Conservation (phyloP, 352 stramenopile species). For the Globisporangium yorkense region DNA sequence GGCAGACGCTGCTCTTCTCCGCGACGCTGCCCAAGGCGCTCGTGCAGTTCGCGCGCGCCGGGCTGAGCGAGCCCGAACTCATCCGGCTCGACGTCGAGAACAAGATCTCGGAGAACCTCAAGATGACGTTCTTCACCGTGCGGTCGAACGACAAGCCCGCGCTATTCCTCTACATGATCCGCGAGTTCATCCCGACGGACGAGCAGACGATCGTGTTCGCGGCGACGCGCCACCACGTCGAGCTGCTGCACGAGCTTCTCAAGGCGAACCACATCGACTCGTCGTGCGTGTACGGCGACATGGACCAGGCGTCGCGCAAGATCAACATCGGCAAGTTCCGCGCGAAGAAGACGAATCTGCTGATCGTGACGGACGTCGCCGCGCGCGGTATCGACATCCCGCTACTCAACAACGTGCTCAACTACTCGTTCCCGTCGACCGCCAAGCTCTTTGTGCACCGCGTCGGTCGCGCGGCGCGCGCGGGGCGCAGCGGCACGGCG, state of each 20-base stretch:
- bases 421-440: conserved; percentile 93
- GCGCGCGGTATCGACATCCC: conserved; percentile 95
- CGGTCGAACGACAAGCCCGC: conserved; percentile 93
- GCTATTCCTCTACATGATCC: conserved; percentile 95
- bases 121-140: conserved; percentile 97
- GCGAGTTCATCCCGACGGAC: conserved; percentile 89
- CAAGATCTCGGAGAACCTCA: conserved; percentile 97
- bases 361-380: conserved; percentile 94
- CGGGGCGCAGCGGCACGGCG: conserved; percentile 92
- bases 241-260: conserved; percentile 96
- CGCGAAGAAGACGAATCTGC: conserved; percentile 84
- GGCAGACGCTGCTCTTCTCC: conserved; percentile 92
- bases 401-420: conserved; percentile 95
- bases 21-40: conserved; percentile 97
- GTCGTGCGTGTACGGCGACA: conserved; percentile 91
- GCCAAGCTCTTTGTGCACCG: conserved; percentile 96
- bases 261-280: conserved; percentile 77
- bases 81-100: conserved; percentile 98
- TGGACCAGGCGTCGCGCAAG: conserved; percentile 90
- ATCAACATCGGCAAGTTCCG: conserved; percentile 90
- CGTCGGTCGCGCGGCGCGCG: conserved; percentile 92
- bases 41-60: conserved; percentile 97
- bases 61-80: conserved; percentile 95
- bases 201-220: conserved; percentile 98
- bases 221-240: conserved; percentile 97